These are phyloP conservation scores for Paramyrothecium sp. DNA, from an alignment of 2,329 filamentous ascomycete genomes.

Conservation along the genomic window DNA sequence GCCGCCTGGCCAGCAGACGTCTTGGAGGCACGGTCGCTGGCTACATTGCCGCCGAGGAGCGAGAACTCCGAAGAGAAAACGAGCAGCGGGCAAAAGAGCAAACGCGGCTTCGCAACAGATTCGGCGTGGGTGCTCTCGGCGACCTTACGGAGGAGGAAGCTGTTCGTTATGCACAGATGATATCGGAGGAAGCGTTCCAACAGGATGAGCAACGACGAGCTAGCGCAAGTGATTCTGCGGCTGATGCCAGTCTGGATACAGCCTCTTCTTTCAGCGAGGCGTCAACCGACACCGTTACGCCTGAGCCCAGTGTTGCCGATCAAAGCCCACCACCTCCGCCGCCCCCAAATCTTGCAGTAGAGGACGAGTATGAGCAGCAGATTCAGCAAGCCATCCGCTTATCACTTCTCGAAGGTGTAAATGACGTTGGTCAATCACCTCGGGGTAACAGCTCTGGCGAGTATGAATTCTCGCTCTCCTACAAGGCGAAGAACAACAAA, in stretches of 20 bases:
- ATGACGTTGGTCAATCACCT: conserved; percentile 45
- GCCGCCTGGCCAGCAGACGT: conserved; percentile 47
- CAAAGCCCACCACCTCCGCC: conserved; percentile 30
- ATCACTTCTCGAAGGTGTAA: conserved; percentile 56
- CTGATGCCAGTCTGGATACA: conserved; percentile 43
- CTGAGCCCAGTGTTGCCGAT: conserved; percentile 51
- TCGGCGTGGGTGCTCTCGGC: conserved; percentile 72
- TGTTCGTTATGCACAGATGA: conserved; percentile 62
- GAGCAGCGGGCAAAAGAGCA: conserved; percentile 65
- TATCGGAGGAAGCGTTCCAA: conserved; percentile 60
- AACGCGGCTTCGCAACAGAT: conserved; percentile 71
- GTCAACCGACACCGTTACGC: conserved; percentile 49
- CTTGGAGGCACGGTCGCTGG: conserved; percentile 70
- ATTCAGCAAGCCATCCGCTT: conserved; percentile 63
- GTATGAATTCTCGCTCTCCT: conserved; percentile 50
- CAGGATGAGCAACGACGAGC: conserved; percentile 55
- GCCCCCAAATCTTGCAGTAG: conserved; percentile 25
- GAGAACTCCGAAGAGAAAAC: conserved; percentile 75
- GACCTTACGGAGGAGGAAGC: conserved; percentile 67
- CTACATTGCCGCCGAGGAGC: conserved; percentile 83
- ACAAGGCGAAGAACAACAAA: conserved; percentile 40
- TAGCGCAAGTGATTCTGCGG: conserved; percentile 50
- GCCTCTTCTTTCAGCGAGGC: conserved; percentile 40
- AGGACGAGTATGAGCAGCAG: conserved; percentile 58
- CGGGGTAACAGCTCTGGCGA: conserved; percentile 43